Conservation (phyloP, 2,329 filamentous ascomycete genomes). For the Pseudogymnoascus sp. region DNA sequence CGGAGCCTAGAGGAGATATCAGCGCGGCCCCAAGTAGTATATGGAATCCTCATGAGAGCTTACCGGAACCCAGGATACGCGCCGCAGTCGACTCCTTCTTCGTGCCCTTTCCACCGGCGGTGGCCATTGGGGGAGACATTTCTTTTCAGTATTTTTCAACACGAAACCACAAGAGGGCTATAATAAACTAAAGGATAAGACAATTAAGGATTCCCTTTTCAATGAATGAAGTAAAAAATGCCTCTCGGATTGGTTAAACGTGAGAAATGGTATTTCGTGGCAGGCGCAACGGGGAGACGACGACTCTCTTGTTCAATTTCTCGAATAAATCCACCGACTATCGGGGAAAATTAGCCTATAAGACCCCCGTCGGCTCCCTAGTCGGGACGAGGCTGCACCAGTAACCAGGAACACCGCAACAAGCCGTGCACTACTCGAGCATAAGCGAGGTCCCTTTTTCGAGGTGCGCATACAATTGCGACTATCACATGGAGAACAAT, state of each 20-base stretch:
- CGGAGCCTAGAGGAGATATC: conserved; percentile 56
- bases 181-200: conserved; percentile 3
- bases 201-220: conserved; percentile 1
- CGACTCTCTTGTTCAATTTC: background rate
- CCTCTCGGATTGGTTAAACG: background rate
- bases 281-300: background rate
- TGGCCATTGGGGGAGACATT: conserved; percentile 17
- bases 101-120: conserved; percentile 45
- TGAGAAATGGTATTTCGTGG: background rate
- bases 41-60: conserved; percentile 17
- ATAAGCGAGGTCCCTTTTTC: conserved; percentile 6
- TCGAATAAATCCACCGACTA: conserved; percentile 7
- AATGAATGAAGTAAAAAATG: background rate
- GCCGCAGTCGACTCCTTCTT: conserved; percentile 87
- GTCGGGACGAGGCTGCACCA: conserved; percentile 3
- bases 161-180: background rate
- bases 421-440: background rate
- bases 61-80: conserved; percentile 86
- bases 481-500: background rate
- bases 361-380: background rate
- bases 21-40: conserved; percentile 10
- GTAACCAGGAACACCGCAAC: conserved; percentile 1
- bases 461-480: background rate
- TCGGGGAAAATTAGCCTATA: background rate
- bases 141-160: background rate